Evolutionary conservation across 768 basidiomycete species (phyloP), one percentile per base, ranked within the genome.

Genomic region (Sporobolomyces phaffii): DNA sequence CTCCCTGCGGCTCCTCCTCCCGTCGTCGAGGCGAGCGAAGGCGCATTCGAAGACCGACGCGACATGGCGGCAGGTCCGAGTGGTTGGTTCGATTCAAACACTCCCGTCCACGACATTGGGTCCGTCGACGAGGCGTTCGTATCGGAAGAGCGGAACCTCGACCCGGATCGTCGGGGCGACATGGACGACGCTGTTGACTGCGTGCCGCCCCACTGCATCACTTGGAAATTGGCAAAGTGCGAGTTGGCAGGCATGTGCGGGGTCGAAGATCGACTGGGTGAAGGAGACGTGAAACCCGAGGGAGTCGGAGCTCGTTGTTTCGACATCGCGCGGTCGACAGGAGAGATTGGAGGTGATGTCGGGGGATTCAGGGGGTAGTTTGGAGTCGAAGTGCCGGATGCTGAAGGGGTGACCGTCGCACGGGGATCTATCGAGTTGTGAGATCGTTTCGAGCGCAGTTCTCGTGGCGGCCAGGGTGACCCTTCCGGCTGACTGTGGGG

Each of bases 221-320:
- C 63, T 24, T 72, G 65, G 60, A 72, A 72, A 36, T 72, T 72
- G 43, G 62, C 49, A 22, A 52, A 72, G 47, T 64, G 65, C 3
- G 70, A 68, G 26, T 66, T 72, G 9, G 59, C 44, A 2, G 70
- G 70, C 60, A 72, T 64, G 62, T 62, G 62, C 2, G 70, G 70
- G 0, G 65, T 64, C 18, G 53, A 48, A 13, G 58, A 34, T 20
- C 20, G 69, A 52, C 34, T 49, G 10, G 38, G 47, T n/a, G 48
- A 43, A 56, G 28, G 60, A 11, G 26, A 59, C 11, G 52, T 2
- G 40, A 41, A 43, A 28, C 58, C 62, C 3, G 59, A 54, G 13
- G 57, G 24, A 9, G 29, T 40, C 18, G 62, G 14, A 0, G 56
- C 48, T 40, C 64, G 56, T 28, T 58, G 41, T 34, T 58, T 58